Base-by-base conservation (phyloP, 2,329 filamentous ascomycete species). In the Penicillium hesseltinei region DNA sequence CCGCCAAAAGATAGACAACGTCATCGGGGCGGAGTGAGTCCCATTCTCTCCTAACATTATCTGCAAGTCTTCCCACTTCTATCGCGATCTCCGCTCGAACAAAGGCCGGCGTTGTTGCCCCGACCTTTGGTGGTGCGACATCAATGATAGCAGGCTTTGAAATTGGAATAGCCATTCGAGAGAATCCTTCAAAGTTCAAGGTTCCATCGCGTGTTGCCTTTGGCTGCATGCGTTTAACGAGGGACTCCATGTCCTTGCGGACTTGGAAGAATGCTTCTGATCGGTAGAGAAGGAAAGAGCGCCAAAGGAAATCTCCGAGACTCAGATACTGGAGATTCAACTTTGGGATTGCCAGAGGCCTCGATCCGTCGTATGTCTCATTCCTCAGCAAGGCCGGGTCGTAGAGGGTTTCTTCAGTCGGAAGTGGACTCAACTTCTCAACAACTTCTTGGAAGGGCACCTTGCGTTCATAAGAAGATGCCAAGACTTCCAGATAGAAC, bases 301-400 rank as follows among this genome's bases (percentile, higher is more conserved):
- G 85, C 92, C 92, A 99, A n/a, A 99, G 78, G 67, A 99, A 99
- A 73, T 99, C 94, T 3, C 92, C 92, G 50, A 96, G 86, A 3
- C 92, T 96, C 15, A 99, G 81, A 74, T 99, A 99, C 70, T 99
- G 94, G 29, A 99, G 79, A 66, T 97, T 99, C 45, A 97, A 77
- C 72, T 99, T 99, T 3, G 94, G 94, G 43, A 99, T 86, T 3
- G 94, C 91, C 57, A 99, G 81, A 5, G 94, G 92, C 47, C 85
- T 85, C 25, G 91, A 92, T 27, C 92, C 92, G 72, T 96, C 88
- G 67, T 97, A 97, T 8, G 81, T 82, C 67, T 97, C 92, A 56
- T 93, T 93, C 57, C 91, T 85, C 55, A 92, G 76, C 52, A 96
- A 83, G 27, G 86, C 85, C 50, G 82, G 81, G 58, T 97, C 91